phyloP scores from a whole-genome alignment of 768 basidiomycete genomes.

The Lanmaoa rubissima region DNA sequence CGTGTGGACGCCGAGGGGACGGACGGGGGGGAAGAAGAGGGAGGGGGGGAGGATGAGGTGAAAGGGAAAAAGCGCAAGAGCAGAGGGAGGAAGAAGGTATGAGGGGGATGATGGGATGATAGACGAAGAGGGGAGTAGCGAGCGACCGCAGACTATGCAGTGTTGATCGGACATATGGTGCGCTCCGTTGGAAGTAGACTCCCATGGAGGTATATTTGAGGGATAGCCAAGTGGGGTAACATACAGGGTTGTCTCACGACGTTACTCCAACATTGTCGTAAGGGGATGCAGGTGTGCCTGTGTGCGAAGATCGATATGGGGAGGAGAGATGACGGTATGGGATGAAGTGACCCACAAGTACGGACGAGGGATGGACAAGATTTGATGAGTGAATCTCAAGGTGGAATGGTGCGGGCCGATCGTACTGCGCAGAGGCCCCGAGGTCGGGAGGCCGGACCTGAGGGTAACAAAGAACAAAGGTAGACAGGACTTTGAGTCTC shows the following conservation, averaged over 20 bases:
- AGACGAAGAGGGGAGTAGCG: not conserved
- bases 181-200: not conserved
- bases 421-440: not conserved
- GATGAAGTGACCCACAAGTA: slow-evolving; percentile 3
- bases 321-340: not conserved
- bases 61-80: slow-evolving; percentile 21
- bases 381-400: slow-evolving; percentile 1
- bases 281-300: slow-evolving; percentile 15
- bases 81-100: slow-evolving; percentile 20
- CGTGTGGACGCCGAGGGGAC: slow-evolving; percentile 3
- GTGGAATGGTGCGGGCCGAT: not conserved
- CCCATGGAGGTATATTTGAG: slow-evolving; percentile 3
- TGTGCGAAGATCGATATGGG: not conserved
- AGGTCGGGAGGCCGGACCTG: not conserved
- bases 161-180: slow-evolving; percentile 11
- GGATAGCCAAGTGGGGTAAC: not conserved
- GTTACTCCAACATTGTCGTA: slow-evolving; percentile 16
- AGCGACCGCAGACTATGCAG: slow-evolving; percentile 5
- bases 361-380: not conserved
- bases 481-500: not conserved
- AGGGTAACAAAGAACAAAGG: not conserved
- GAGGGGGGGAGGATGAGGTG: not conserved
- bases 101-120: not conserved
- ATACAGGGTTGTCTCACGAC: slow-evolving; percentile 12
- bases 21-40: slow-evolving; percentile 15